These are phyloP conservation scores for Chytridium lagenaria DNA, from an alignment of 371 early-diverging fungal species.

Conservation along the genomic window DNA sequence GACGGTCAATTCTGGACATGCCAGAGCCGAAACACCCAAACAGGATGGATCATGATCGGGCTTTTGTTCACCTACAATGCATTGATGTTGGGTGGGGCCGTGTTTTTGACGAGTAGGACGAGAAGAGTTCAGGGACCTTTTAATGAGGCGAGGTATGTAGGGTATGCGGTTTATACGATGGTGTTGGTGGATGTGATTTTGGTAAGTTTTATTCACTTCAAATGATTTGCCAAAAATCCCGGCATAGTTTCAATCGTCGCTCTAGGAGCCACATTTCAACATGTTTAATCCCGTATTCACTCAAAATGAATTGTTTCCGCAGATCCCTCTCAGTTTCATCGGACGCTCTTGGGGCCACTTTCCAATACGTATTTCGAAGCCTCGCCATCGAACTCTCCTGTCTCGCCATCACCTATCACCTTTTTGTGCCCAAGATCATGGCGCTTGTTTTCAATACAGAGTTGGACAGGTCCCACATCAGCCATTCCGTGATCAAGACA, in stretches of 20 bases:
- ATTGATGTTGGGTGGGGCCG: background rate
- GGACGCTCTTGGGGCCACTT: background rate
- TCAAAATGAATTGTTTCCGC: too few relatives aligned
- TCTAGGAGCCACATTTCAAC: too few relatives aligned
- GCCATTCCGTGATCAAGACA: too few relatives aligned
- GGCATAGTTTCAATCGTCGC: too few relatives aligned
- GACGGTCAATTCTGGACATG: constrained; percentile 8
- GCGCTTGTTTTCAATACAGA: too few relatives aligned
- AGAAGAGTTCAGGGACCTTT: background rate
- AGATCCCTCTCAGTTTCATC: background rate
- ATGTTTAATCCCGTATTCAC: too few relatives aligned
- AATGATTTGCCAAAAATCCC: background rate
- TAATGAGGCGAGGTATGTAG: background rate
- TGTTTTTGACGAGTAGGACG: background rate
- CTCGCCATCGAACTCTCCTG: background rate
- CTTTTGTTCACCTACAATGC: background rate
- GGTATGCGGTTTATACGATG: background rate
- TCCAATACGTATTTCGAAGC: background rate
- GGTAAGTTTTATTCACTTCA: background rate
- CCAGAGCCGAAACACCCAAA: background rate
- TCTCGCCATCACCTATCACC: background rate
- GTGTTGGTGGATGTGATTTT: too few relatives aligned
- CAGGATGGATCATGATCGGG: background rate
- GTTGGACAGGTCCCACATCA: too few relatives aligned
- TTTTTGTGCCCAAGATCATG: background rate